Conservation (phyloP, 768 basidiomycete genomes). For the Pulveroboletus sp. region DNA sequence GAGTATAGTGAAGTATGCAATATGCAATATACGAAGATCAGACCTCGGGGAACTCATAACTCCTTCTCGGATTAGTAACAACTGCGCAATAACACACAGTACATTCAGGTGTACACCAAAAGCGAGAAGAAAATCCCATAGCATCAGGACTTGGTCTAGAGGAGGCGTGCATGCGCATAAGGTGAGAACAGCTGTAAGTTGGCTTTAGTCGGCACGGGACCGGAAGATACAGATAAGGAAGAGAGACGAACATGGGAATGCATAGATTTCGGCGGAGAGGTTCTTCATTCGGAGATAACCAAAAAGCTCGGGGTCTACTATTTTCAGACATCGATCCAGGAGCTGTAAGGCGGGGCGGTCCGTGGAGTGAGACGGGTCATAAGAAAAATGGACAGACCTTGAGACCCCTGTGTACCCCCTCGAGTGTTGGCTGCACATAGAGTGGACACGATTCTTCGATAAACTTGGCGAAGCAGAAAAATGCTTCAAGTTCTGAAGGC, state of each 20-base stretch:
- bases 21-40: constrained; percentile 16
- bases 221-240: not conserved
- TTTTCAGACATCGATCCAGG: constrained; percentile 85
- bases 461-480: constrained; percentile 93
- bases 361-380: not conserved
- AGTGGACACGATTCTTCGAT: constrained; percentile 92
- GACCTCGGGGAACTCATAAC: constrained; percentile 87
- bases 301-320: constrained; percentile 86
- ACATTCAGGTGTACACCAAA: constrained; percentile 97
- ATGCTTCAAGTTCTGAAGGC: constrained; percentile 98
- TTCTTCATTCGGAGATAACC: constrained; percentile 82
- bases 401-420: constrained; percentile 91
- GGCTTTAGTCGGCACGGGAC: constrained; percentile 1
- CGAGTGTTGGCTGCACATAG: constrained; percentile 95
- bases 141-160: constrained; percentile 84
- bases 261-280: constrained; percentile 92
- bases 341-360: constrained; percentile 47
- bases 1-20: not conserved
- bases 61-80: constrained; percentile 84
- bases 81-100: constrained; percentile 93
- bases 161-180: constrained; percentile 97
- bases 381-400: constrained; percentile 52
- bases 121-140: constrained; percentile 97
- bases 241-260: constrained; percentile 80
- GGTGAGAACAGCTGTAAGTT: constrained; percentile 73